Conservation (phyloP, 2,329 filamentous ascomycete genomes). For the Alternaria novae-zelandiae region DNA sequence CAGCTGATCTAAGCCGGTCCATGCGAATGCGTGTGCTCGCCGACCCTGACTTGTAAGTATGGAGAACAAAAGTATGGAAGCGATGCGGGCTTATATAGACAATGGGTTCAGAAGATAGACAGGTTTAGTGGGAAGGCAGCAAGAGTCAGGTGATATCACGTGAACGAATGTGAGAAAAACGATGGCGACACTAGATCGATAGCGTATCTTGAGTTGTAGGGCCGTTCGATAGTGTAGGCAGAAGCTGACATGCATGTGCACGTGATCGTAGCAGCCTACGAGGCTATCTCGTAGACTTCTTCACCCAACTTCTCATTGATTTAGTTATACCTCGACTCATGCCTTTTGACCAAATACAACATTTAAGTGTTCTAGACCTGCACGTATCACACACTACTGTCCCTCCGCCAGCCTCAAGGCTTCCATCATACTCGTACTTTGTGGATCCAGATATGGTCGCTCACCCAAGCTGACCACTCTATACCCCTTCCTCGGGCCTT, state of each 20-base stretch:
- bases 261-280: not conserved
- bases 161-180: no score
- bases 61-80: not conserved
- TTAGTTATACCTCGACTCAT: no score
- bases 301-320: no score
- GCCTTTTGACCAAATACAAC: not conserved
- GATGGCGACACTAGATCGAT: no score
- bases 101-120: no score
- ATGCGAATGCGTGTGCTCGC: conserved; percentile 14
- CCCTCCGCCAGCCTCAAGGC: conserved; percentile 12
- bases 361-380: not conserved
- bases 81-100: not conserved
- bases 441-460: conserved; percentile 61
- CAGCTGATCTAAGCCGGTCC: conserved; percentile 10
- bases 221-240: not conserved
- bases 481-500: conserved; percentile 62
- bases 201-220: not conserved
- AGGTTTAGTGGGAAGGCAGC: not conserved
- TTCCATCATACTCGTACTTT: conserved; percentile 57
- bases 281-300: no score
- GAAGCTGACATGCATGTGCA: not conserved
- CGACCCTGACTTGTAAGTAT: conserved; percentile 15
- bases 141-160: not conserved
- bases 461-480: conserved; percentile 65
- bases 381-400: not conserved